A percentile compares a stretch with the other conserved stretches of the same genome.
These are phyloP conservation scores for Colletotrichum trifolii DNA, from an alignment of 2,329 filamentous ascomycete genomes.

Conservation along the genomic window DNA sequence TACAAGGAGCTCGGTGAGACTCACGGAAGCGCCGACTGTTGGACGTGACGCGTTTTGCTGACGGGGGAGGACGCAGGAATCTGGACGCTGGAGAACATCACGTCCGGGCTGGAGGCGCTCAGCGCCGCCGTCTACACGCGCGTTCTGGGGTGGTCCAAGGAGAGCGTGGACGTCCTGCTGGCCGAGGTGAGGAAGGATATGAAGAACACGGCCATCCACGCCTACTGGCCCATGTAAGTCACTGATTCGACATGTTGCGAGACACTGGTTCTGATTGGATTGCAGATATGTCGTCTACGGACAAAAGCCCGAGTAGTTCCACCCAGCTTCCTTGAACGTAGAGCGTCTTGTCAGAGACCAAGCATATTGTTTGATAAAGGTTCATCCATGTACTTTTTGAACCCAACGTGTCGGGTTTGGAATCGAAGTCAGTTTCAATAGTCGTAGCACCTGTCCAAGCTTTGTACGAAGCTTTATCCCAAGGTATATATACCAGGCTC, in stretches of 20 bases:
- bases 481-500: too few species aligned
- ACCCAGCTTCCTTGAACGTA: too few species aligned
- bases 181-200: constrained; percentile 45
- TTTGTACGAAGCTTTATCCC: too few species aligned
- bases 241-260: background rate
- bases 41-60: too few species aligned
- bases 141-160: constrained; percentile 43
- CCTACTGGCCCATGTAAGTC: constrained; percentile 44
- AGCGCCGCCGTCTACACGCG: constrained; percentile 50
- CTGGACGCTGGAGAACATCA: constrained; percentile 48
- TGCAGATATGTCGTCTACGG: background rate
- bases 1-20: constrained; percentile 61
- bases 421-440: background rate
- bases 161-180: constrained; percentile 45
- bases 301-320: background rate
- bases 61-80: background rate
- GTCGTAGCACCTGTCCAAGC: too few species aligned
- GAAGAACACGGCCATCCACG: constrained; percentile 44
- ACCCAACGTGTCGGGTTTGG: too few species aligned
- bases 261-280: background rate
- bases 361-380: background rate
- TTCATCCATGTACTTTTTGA: background rate
- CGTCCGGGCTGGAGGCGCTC: constrained; percentile 47
- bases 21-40: background rate
- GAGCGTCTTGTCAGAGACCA: background rate